These are phyloP conservation scores for Talinum fruticosum DNA, from an alignment of 148 eudicot genomes.

Conservation along the genomic window DNA sequence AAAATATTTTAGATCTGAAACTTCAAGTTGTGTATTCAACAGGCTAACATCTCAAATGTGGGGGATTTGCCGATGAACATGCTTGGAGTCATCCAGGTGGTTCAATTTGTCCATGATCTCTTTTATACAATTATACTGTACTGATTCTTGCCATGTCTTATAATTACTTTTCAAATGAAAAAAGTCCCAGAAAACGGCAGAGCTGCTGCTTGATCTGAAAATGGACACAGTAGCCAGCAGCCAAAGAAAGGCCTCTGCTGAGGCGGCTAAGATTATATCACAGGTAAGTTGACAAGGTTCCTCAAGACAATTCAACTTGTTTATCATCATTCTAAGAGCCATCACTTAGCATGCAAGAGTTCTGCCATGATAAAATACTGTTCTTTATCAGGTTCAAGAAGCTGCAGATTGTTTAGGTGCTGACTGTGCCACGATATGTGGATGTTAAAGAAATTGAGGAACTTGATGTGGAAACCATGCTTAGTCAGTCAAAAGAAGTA, in stretches of 20 bases:
- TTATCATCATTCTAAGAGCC: background rate
- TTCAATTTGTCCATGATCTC: background rate
- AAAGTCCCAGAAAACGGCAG: constrained; percentile 96
- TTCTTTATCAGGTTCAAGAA: constrained; percentile 71
- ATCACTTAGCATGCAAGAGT: background rate
- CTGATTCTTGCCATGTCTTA: constrained; percentile 4
- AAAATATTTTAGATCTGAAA: constrained; percentile 18
- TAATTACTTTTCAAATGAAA: constrained; percentile 23
- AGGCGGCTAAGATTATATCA: constrained; percentile 65
- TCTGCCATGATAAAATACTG: background rate
- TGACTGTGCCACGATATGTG: constrained; percentile 79
- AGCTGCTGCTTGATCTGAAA: constrained; percentile 88
- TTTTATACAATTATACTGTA: background rate
- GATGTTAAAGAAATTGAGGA: constrained; percentile 56
- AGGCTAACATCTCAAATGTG: constrained; percentile 39
- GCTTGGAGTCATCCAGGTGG: constrained; percentile 85
- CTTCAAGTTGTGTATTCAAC: constrained; percentile 27
- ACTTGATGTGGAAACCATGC: constrained; percentile 54
- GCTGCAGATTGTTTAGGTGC: constrained; percentile 93
- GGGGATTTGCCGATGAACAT: constrained; percentile 66
- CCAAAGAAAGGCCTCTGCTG: constrained; percentile 56
- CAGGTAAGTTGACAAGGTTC: constrained; percentile 40
- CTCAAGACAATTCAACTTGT: background rate
- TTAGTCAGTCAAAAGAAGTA: constrained; percentile 48
- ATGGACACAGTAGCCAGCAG: constrained; percentile 63